Conservation (phyloP, 805 yeast species). For the Saccharomycopsis amapae region DNA sequence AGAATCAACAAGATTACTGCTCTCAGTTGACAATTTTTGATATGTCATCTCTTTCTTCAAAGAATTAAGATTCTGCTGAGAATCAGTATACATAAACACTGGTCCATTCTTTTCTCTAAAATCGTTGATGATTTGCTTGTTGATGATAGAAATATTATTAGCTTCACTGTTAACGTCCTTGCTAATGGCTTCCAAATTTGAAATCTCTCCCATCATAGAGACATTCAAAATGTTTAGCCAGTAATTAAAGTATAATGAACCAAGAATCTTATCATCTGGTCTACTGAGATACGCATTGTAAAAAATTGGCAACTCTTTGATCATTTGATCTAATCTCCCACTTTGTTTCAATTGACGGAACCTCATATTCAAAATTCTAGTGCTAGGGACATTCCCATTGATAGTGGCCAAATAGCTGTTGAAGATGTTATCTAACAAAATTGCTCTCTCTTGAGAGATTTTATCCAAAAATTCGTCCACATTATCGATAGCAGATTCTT, state of each 20-base stretch:
- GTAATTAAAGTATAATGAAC: conserved; percentile 4
- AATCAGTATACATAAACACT: conserved; percentile 4
- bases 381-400: conserved; percentile 22
- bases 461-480: conserved; percentile 21
- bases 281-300: conserved; percentile 6
- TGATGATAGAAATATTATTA: neutral
- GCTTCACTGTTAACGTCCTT: neutral
- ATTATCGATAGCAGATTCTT: neutral
- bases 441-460: conserved; percentile 22
- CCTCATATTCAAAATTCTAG: conserved; percentile 19
- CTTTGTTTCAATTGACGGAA: conserved; percentile 23
- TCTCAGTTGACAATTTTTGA: neutral
- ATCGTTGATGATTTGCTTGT: neutral
- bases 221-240: conserved; percentile 8
- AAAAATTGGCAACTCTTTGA: conserved; percentile 13
- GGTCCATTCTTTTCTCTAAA: conserved; percentile 3
- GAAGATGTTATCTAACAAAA: conserved; percentile 27
- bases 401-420: conserved; percentile 25
- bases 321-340: conserved; percentile 17
- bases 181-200: neutral
- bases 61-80: neutral
- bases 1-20: too few species aligned
- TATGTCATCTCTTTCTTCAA: neutral
- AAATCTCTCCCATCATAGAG: conserved; percentile 4
- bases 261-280: neutral